Evolutionary conservation across 2,329 filamentous ascomycete species (phyloP).

Genomic region (Pseudocercospora fuligena): DNA sequence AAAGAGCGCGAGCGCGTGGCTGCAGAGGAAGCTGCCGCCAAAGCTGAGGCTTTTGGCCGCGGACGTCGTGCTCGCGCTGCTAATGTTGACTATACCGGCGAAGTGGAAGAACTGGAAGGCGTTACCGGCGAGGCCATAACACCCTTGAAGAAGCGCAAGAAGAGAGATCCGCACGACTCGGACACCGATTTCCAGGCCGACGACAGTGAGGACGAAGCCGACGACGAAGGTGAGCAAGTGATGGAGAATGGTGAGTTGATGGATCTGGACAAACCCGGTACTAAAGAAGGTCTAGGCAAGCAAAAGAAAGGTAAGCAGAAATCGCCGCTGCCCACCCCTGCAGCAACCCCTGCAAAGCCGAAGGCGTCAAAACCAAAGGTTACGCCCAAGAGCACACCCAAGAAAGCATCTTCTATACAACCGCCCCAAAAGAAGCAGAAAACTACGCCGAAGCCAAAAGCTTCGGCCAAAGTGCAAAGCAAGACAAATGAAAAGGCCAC

Average conservation of each 20-base stretch:
- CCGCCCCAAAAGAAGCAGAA: conserved; percentile 11
- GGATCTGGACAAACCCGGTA: conserved; percentile 26
- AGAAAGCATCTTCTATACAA: conserved; percentile 1
- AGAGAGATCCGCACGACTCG: conserved; percentile 47
- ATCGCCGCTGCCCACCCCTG: conserved; percentile 1
- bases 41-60: conserved; percentile 78
- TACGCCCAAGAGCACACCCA: neutral
- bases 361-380: conserved; percentile 1
- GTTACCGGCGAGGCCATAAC: conserved; percentile 31
- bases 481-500: conserved; percentile 17
- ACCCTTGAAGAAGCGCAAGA: conserved; percentile 43
- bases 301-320: conserved; percentile 36
- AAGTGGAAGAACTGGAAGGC: conserved; percentile 32
- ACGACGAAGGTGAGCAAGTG: conserved; percentile 25
- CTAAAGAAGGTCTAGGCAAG: conserved; percentile 37
- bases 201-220: conserved; percentile 42
- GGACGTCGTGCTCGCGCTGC: conserved; percentile 73
- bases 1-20: conserved; percentile 80
- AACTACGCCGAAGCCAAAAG: neutral
- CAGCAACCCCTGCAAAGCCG: conserved; percentile 7
- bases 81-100: conserved; percentile 57
- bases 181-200: conserved; percentile 58
- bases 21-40: conserved; percentile 69
- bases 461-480: conserved; percentile 11
- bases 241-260: conserved; percentile 30